A percentile compares a stretch with the other conserved stretches of the same genome.
Evolutionary conservation across 2,329 filamentous ascomycete species (phyloP).

Genomic region (Alternaria consortialis): DNA sequence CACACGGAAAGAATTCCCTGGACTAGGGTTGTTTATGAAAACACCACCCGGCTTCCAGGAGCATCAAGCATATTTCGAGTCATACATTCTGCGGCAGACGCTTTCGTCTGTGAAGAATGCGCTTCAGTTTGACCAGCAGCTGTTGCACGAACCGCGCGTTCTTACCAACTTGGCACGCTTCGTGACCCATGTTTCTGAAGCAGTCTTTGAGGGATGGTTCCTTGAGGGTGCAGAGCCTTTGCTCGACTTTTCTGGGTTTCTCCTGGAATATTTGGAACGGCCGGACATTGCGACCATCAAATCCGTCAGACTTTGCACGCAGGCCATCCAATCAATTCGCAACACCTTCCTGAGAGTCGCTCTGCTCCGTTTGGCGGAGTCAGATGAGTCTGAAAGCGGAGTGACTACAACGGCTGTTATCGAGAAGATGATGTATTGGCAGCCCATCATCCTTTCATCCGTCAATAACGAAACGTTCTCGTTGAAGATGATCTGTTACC

Average conservation of each 20-base stretch:
- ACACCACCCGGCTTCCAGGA: conserved; percentile 93
- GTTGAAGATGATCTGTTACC: conserved; percentile 87
- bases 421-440: conserved; percentile 92
- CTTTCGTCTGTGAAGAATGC: conserved; percentile 74
- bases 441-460: conserved; percentile 83
- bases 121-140: conserved; percentile 74
- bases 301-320: conserved; percentile 87
- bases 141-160: conserved; percentile 81
- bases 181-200: conserved; percentile 82
- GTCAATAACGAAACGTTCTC: conserved; percentile 82
- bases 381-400: conserved; percentile 73
- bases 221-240: conserved; percentile 84
- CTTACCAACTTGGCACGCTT: conserved; percentile 88
- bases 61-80: conserved; percentile 94
- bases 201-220: conserved; percentile 96
- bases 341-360: conserved; percentile 80
- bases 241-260: conserved; percentile 83
- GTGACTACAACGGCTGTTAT: conserved; percentile 75
- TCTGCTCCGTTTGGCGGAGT: conserved; percentile 82
- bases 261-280: conserved; percentile 88
- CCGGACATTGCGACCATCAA: conserved; percentile 84
- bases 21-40: conserved; percentile 84
- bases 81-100: conserved; percentile 81
- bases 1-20: conserved; percentile 86
- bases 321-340: conserved; percentile 79